A percentile compares a stretch with the other conserved stretches of the same genome.
These are phyloP conservation scores for Pseudogymnoascus destructans DNA, from an alignment of 2,329 filamentous ascomycete species.

Conservation along the genomic window DNA sequence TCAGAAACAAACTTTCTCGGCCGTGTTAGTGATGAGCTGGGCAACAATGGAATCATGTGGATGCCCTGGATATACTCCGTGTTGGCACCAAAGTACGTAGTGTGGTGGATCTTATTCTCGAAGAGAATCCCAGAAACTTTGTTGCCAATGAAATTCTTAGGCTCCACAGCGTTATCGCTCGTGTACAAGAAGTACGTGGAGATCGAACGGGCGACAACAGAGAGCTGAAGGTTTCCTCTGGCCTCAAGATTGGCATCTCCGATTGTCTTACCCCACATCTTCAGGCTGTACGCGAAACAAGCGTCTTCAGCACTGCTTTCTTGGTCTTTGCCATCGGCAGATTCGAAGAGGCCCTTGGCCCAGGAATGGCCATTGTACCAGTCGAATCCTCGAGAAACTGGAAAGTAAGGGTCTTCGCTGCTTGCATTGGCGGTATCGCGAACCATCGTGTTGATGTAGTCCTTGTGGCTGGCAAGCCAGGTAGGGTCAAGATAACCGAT, in stretches of 20 bases:
- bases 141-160: constrained; percentile 66
- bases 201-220: constrained; percentile 60
- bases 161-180: constrained; percentile 56
- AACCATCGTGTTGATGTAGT: constrained; percentile 71
- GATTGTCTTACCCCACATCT: constrained; percentile 80
- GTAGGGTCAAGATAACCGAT: constrained; percentile 64
- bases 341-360: constrained; percentile 67
- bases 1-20: constrained; percentile 57
- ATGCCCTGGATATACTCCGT: constrained; percentile 55
- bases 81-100: constrained; percentile 71
- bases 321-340: constrained; percentile 64
- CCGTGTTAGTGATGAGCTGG: constrained; percentile 51
- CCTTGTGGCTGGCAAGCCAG: constrained; percentile 63
- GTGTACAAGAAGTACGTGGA: constrained; percentile 74
- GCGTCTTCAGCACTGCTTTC: constrained; percentile 86
- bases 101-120: constrained; percentile 91
- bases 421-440: constrained; percentile 73
- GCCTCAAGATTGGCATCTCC: constrained; percentile 65
- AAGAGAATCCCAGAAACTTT: constrained; percentile 63
- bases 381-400: constrained; percentile 73
- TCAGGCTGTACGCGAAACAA: constrained; percentile 75
- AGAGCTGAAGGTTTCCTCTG: constrained; percentile 72
- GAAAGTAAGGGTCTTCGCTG: constrained; percentile 58
- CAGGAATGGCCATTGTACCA: constrained; percentile 93
- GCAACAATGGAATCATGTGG: constrained; percentile 22